phyloP scores from a whole-genome alignment of 441 rosid species.

The Arabidopsis hybrid region DNA sequence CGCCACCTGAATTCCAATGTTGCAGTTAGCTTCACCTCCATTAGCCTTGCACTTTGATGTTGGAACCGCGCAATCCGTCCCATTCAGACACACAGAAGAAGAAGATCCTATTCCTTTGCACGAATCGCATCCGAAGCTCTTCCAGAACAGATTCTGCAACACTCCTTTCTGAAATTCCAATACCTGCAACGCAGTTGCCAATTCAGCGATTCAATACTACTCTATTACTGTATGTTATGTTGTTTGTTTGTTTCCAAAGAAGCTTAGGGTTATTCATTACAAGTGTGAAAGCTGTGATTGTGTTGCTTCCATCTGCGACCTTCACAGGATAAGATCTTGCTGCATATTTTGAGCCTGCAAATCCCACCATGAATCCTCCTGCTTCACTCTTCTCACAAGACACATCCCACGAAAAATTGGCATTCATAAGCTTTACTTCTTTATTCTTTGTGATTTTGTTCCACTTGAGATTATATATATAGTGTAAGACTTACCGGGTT shows the following conservation, averaged over 20 bases:
- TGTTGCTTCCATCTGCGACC: conserved; percentile 63
- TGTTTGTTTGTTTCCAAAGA: not conserved
- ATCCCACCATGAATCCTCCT: conserved; percentile 86
- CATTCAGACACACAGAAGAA: conserved; percentile 56
- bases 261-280: conserved; percentile 45
- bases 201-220: not conserved
- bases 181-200: conserved; percentile 52
- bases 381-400: conserved; percentile 50
- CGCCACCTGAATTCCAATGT: conserved; percentile 66
- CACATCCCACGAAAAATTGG: not conserved
- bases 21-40: conserved; percentile 65
- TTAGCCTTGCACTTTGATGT: conserved; percentile 55
- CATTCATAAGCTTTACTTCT: conserved; percentile 11
- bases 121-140: conserved; percentile 71
- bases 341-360: conserved; percentile 84
- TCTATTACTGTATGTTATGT: not conserved
- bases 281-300: conserved; percentile 82
- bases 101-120: conserved; percentile 48
- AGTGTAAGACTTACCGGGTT: conserved; percentile 57
- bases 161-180: conserved; percentile 82
- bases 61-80: conserved; percentile 73
- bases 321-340: conserved; percentile 81
- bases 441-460: not conserved
- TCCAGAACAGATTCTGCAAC: conserved; percentile 82
- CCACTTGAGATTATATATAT: not conserved